Percentiles rank a stretch among this genome's conserved stretches.
phyloP scores from a whole-genome alignment of 495 filamentous ascomycete species.

The Aspergillus affinis region DNA sequence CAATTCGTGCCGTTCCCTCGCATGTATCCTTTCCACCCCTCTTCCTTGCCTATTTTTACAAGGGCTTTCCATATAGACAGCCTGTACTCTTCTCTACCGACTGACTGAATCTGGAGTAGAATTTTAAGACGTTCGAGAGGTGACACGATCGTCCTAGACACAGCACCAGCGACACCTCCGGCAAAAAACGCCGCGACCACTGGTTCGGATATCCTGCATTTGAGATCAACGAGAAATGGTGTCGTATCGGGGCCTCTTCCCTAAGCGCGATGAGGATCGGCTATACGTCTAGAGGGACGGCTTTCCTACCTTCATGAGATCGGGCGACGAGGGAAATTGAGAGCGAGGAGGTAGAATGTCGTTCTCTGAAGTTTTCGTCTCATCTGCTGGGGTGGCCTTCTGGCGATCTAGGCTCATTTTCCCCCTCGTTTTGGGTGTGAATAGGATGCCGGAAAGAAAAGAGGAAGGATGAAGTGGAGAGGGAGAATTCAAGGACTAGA shows the following conservation, averaged over 20 bases:
- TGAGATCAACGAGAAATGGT: conserved; percentile 21
- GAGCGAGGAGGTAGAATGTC: conserved; percentile 22
- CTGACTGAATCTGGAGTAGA: conserved; percentile 92
- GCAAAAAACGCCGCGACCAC: conserved; percentile 90
- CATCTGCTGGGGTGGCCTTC: conserved; percentile 22
- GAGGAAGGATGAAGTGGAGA: no score
- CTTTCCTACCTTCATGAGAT: conserved; percentile 27
- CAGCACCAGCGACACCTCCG: conserved; percentile 95
- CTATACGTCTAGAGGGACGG: conserved; percentile 2
- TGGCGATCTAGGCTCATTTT: conserved; percentile 45
- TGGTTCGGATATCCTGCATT: conserved; percentile 54
- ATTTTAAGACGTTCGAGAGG: conserved; percentile 96
- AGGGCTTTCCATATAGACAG: conserved; percentile 85
- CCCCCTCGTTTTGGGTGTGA: no score
- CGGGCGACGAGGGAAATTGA: conserved; percentile 25
- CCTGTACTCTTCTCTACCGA: conserved; percentile 87
- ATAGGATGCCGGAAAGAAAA: no score
- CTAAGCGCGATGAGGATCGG: conserved; percentile 12
- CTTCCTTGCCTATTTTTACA: conserved; percentile 91
- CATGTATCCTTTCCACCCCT: conserved; percentile 96
- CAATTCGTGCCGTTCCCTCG: conserved; percentile 97
- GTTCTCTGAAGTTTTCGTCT: conserved; percentile 21
- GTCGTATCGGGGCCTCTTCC: conserved; percentile 14
- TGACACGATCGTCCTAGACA: conserved; percentile 93
- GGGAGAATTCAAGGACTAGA: no score